Conservation (phyloP, 805 yeast genomes). For the Wickerhamiella brachini region DNA sequence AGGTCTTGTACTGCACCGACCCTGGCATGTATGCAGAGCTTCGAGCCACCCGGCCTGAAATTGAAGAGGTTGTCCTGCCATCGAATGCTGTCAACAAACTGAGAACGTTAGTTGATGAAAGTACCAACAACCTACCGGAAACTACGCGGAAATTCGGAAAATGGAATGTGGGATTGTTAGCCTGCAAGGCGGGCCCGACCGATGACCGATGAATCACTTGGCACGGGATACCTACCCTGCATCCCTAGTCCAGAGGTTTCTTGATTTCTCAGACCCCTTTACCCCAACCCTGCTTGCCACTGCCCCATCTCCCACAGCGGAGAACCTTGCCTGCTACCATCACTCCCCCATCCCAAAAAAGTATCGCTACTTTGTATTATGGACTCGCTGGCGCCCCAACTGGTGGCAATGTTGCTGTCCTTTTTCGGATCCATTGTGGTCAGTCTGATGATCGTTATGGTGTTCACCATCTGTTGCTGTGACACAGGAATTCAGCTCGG, state of each 20-base stretch:
- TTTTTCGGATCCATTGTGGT: conserved; percentile 7
- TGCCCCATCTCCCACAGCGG: neutral
- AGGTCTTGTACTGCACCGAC: conserved; percentile 32
- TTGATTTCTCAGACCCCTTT: neutral
- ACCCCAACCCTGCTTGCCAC: neutral
- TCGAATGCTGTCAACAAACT: conserved; percentile 23
- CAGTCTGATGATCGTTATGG: conserved; percentile 5
- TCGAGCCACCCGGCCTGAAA: conserved; percentile 26
- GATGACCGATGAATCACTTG: too few species aligned
- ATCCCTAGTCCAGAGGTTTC: neutral
- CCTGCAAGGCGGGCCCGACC: too few species aligned
- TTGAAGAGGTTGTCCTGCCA: conserved; percentile 29
- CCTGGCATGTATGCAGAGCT: conserved; percentile 20
- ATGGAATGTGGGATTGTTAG: conserved; percentile 23
- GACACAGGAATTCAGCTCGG: conserved; percentile 23
- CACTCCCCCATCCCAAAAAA: neutral
- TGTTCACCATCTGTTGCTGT: conserved; percentile 9
- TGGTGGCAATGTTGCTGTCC: conserved; percentile 6
- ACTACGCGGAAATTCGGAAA: conserved; percentile 13
- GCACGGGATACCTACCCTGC: neutral
- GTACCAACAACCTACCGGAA: conserved; percentile 28
- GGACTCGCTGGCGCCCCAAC: neutral
- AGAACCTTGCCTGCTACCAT: neutral
- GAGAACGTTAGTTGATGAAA: conserved; percentile 16
- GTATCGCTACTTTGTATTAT: neutral